These are phyloP conservation scores for Hortaea werneckii DNA, from an alignment of 2,329 filamentous ascomycete species.

Conservation along the genomic window DNA sequence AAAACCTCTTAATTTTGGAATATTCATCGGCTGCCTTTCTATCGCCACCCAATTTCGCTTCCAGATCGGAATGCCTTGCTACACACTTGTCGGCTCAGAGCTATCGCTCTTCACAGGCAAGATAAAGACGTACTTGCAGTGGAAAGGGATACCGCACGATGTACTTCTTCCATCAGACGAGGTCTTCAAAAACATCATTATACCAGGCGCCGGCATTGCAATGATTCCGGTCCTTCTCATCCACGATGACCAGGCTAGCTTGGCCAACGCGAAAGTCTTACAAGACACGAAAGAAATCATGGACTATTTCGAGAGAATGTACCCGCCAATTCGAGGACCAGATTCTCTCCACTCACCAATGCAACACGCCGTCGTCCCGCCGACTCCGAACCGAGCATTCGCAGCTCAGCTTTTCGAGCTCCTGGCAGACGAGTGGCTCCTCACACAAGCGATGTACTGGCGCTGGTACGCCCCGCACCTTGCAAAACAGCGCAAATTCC, in stretches of 20 bases:
- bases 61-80: neutral
- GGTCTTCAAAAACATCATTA: neutral
- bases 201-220: neutral
- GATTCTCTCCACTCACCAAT: no score
- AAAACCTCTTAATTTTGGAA: no score
- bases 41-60: no score
- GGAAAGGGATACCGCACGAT: neutral
- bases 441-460: neutral
- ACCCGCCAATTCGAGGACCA: neutral
- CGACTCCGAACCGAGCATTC: neutral
- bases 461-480: neutral
- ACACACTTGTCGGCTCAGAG: neutral
- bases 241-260: neutral
- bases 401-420: neutral
- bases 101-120: neutral
- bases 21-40: no score
- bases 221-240: neutral
- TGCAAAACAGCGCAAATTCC: neutral
- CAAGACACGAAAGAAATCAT: neutral
- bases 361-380: neutral
- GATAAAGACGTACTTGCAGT: neutral
- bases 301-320: neutral
- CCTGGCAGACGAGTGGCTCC: neutral
- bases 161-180: neutral
- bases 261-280: neutral